Conservation (phyloP, 345 rosid species). For the Corchorus olitorius region DNA sequence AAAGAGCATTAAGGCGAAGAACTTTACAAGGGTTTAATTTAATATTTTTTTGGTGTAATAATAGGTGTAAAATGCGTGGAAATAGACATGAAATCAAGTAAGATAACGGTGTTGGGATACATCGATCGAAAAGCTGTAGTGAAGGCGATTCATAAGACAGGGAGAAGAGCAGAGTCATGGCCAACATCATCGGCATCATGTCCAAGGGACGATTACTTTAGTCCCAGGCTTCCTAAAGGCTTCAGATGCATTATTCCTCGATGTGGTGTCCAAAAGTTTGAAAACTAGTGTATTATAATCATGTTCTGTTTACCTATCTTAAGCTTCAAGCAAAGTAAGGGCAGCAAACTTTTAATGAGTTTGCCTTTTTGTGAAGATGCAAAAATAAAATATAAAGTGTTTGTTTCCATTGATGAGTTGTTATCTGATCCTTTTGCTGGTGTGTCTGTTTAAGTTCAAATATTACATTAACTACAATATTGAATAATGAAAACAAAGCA, state of each 20-base stretch:
- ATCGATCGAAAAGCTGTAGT: constrained; percentile 20
- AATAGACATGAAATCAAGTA: constrained; percentile 24
- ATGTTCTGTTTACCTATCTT: background rate
- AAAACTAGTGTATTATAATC: background rate
- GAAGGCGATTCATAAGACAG: constrained; percentile 35
- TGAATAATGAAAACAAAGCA: too few relatives aligned
- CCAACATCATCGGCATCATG: background rate
- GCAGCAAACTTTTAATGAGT: background rate
- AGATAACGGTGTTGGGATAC: constrained; percentile 37
- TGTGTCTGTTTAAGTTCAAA: too few relatives aligned
- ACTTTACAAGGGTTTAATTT: too few relatives aligned
- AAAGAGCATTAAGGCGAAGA: too few relatives aligned
- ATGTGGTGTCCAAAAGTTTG: constrained; percentile 21
- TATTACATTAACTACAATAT: too few relatives aligned
- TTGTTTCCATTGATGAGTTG: too few relatives aligned
- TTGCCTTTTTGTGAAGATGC: background rate
- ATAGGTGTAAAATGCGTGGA: constrained; percentile 39
- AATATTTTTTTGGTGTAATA: background rate
- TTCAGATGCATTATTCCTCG: constrained; percentile 39
- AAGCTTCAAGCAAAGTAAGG: background rate
- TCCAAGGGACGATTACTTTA: constrained; percentile 4
- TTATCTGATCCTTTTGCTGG: too few relatives aligned
- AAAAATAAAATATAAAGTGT: too few relatives aligned
- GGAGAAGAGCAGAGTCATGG: constrained; percentile 32
- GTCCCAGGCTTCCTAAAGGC: constrained; percentile 28